A percentile compares a stretch with the other conserved stretches of the same genome.
These are phyloP conservation scores for Phytopythium litorale DNA, from an alignment of 352 stramenopile genomes.

Conservation along the genomic window DNA sequence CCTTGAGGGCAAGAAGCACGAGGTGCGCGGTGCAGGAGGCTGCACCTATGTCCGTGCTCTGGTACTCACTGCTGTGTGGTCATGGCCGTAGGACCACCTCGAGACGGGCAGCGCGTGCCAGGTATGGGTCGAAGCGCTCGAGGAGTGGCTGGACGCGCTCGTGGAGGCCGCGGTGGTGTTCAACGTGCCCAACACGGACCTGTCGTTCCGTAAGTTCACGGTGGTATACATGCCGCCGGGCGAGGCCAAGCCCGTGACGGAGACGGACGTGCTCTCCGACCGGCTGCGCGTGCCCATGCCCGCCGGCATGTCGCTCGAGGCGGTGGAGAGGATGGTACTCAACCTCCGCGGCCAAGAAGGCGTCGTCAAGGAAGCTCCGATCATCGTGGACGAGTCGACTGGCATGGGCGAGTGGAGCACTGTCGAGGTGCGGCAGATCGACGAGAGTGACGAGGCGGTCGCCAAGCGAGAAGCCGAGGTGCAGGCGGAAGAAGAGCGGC, in stretches of 20 bases:
- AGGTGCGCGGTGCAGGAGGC: slow-evolving; percentile 11
- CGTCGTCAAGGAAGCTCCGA: slow-evolving; percentile 1
- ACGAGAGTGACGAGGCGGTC: slow-evolving; percentile 68
- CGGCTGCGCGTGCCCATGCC: slow-evolving; percentile 69
- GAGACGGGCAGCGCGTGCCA: slow-evolving; percentile 68
- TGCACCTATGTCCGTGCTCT: background rate
- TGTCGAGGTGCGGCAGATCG: slow-evolving; percentile 65
- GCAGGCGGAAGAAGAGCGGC: slow-evolving; percentile 30
- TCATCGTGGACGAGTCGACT: slow-evolving; percentile 61
- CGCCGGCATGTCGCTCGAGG: slow-evolving; percentile 50
- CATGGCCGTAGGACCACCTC: slow-evolving; percentile 35
- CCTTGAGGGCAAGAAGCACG: slow-evolving; percentile 76
- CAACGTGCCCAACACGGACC: slow-evolving; percentile 62
- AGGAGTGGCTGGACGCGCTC: slow-evolving; percentile 73
- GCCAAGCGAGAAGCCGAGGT: slow-evolving; percentile 41
- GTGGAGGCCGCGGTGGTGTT: slow-evolving; percentile 59
- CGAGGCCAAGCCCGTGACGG: slow-evolving; percentile 30
- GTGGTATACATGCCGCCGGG: slow-evolving; percentile 63
- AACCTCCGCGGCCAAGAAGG: slow-evolving; percentile 16
- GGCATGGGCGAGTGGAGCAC: slow-evolving; percentile 84
- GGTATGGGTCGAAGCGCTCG: slow-evolving; percentile 73
- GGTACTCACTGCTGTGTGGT: background rate
- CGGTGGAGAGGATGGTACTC: slow-evolving; percentile 60
- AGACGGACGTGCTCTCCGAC: slow-evolving; percentile 49
- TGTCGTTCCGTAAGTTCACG: slow-evolving; percentile 54